Conservation (phyloP, 1,284 basidiomycete genomes). For the Volvariella surrecta region DNA sequence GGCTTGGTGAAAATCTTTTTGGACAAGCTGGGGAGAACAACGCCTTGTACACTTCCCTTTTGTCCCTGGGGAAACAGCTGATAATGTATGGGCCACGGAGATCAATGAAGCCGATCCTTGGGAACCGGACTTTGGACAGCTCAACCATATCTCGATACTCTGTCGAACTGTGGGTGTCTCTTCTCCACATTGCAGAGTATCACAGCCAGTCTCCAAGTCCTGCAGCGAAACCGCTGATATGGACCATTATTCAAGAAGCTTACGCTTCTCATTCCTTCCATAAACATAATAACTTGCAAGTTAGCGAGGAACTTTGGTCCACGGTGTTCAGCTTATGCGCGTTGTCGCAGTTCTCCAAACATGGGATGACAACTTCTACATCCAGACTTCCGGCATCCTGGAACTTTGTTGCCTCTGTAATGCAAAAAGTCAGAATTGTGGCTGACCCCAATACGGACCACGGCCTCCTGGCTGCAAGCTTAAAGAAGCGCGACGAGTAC, state of each 20-base stretch:
- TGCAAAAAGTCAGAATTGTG: slow-evolving; percentile 53
- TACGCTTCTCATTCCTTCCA: no score
- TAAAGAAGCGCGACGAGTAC: slow-evolving; percentile 69
- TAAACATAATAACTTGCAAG: slow-evolving; percentile 32
- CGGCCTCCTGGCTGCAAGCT: slow-evolving; percentile 25
- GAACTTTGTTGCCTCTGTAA: slow-evolving; percentile 50
- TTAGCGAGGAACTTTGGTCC: slow-evolving; percentile 70
- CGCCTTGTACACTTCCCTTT: slow-evolving; percentile 19
- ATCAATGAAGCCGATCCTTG: slow-evolving; percentile 30
- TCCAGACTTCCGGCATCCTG: slow-evolving; percentile 56
- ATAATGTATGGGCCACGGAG: slow-evolving; percentile 44
- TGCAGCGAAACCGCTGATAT: slow-evolving; percentile 30
- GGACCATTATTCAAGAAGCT: slow-evolving; percentile 31
- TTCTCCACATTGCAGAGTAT: slow-evolving; percentile 47
- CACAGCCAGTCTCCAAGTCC: slow-evolving; percentile 13
- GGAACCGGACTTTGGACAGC: slow-evolving; percentile 17
- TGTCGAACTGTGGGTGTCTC: slow-evolving; percentile 70
- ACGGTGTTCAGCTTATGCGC: slow-evolving; percentile 64
- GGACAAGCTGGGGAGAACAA: background rate
- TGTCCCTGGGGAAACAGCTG: slow-evolving; percentile 42
- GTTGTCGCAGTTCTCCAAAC: slow-evolving; percentile 71
- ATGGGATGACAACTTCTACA: slow-evolving; percentile 47
- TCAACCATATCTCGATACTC: slow-evolving; percentile 25
- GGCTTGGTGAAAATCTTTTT: slow-evolving; percentile 21
- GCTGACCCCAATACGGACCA: slow-evolving; percentile 43